Base-by-base conservation (phyloP, 2,329 filamentous ascomycete species). In the Apiospora marii region DNA sequence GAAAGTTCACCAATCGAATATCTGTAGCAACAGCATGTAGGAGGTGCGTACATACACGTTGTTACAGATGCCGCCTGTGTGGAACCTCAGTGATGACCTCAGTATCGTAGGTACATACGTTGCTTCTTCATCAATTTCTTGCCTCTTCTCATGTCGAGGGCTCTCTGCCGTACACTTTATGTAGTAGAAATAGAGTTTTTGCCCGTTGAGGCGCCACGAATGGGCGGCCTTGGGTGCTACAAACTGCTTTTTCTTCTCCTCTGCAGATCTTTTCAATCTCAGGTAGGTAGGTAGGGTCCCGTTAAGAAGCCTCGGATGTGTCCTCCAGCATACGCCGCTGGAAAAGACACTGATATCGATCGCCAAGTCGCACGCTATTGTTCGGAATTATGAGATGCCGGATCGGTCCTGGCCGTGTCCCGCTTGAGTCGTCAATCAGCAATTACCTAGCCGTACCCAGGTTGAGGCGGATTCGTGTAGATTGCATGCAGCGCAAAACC, bases 171-270 rank as follows among this genome's bases (percentile, higher is more conserved):
- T 34, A 4, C 34, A 41, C 8, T n/a, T 64, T 14, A 19, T 64
- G 58, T 64, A 64, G 58, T 64, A 64, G 34, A 64, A 64, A n/a
- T 64, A 64, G 58, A 64, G 58, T 64, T 64, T 64, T 41, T 64
- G 34, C 58, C 58, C 30, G 58, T 34, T 64, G 22, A 41, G 58
- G 34, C 58, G 58, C 58, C 58, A 64, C 58, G 58, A 22, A 12
- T 24, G 34, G 41, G 58, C 58, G 41, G 58, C 19, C 22, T 64
- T 41, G 19, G 58, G 58, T 64, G 34, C 58, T 41, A 64, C 34
- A 4, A 51, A 51, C 49, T 34, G 58, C 58, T 41, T 64, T 61
- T 64, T 22, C 19, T 64, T 41, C 10, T 41, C 37, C 5, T 41
- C 37, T 64, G 58, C 30, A 41, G 58, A 64, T 64, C 34, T 10